Conservation (phyloP, 768 basidiomycete species). For the Russula griseocarnosa region DNA sequence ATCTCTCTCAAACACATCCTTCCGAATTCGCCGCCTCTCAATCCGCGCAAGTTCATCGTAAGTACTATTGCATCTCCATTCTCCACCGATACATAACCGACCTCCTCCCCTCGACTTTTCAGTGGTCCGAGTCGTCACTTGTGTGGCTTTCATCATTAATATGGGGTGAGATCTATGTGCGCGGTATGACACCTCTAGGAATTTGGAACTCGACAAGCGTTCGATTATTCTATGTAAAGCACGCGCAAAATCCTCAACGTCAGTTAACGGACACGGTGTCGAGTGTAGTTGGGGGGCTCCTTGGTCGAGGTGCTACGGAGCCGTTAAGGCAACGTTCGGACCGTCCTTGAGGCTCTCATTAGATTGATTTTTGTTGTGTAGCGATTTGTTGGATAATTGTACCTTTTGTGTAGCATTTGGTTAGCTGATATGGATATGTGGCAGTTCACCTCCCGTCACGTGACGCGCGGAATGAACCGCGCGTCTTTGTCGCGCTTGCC, state of each 20-base stretch:
- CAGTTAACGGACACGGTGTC: constrained; percentile 77
- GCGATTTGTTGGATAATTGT: background rate
- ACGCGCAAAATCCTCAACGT: constrained; percentile 62
- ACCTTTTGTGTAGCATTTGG: background rate
- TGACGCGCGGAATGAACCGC: background rate
- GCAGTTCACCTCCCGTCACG: background rate
- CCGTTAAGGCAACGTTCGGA: constrained; percentile 28
- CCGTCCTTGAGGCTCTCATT: constrained; percentile 3
- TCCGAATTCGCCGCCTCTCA: constrained; percentile 60
- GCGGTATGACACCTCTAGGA: constrained; percentile 79
- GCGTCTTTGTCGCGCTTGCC: background rate
- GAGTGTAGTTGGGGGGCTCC: constrained; percentile 75
- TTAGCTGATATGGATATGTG: background rate
- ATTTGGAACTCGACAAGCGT: constrained; percentile 91
- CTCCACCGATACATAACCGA: constrained; percentile 10
- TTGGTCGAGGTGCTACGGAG: constrained; percentile 42
- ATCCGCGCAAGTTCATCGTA: constrained; percentile 73
- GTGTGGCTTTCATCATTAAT: constrained; percentile 91
- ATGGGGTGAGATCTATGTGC: constrained; percentile 95
- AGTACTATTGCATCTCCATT: constrained; percentile 31
- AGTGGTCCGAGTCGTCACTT: constrained; percentile 92
- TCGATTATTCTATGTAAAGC: constrained; percentile 87
- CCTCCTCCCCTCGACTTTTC: constrained; percentile 10
- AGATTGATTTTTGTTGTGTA: background rate
- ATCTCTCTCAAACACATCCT: constrained; percentile 69